Evolutionary conservation across 257 asterid genomes (phyloP).

Genomic region (Nicotiana tabacum): DNA sequence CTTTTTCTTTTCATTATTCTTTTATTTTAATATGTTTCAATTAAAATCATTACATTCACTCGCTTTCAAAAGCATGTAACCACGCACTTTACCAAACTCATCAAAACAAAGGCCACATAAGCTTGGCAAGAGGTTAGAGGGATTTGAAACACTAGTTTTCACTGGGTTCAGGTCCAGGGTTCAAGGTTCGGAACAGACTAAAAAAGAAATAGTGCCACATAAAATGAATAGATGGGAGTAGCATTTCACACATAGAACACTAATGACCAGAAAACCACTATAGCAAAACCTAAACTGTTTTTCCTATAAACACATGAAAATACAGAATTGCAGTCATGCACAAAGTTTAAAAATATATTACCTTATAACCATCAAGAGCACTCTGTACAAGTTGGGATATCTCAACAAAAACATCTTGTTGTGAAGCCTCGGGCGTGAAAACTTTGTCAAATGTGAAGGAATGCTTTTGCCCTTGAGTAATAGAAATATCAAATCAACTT

Average conservation of each 20-base stretch:
- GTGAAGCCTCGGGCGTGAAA: slow-evolving; percentile 72
- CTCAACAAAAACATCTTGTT: slow-evolving; percentile 85
- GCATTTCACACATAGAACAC: background rate
- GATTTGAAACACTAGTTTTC: no score
- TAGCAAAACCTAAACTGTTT: background rate
- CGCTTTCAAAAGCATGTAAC: no score
- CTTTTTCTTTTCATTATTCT: no score
- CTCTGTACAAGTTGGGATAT: slow-evolving; percentile 98
- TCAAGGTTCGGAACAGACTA: background rate
- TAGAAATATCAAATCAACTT: background rate
- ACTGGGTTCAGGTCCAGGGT: no score
- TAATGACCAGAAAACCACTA: background rate
- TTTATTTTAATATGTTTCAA: no score
- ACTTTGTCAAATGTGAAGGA: slow-evolving; percentile 92
- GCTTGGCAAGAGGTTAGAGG: no score
- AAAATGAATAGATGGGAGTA: background rate
- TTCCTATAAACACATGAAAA: background rate
- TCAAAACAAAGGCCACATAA: no score
- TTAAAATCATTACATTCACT: no score
- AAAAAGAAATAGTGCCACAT: background rate
- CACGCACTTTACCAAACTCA: no score
- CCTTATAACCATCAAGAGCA: slow-evolving; percentile 99
- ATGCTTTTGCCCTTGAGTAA: slow-evolving; percentile 62
- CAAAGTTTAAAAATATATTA: slow-evolving; percentile 17
- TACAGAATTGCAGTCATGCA: background rate